phyloP scores from a whole-genome alignment of 2,329 filamentous ascomycete species.

The Aureobasidium pullulans region DNA sequence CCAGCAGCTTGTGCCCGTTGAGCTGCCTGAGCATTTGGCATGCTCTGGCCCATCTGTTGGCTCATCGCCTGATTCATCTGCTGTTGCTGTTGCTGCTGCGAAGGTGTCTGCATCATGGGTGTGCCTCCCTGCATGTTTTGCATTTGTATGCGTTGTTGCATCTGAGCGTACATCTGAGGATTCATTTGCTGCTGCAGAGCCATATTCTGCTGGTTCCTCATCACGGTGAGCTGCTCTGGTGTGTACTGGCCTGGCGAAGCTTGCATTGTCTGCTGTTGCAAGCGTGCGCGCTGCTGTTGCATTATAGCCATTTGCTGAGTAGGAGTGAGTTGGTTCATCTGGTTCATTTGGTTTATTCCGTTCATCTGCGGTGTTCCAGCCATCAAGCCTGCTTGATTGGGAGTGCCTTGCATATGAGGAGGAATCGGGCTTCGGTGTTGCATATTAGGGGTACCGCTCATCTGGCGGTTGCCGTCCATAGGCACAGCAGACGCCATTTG shows the following conservation, averaged over 20 bases:
- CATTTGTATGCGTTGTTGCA: conserved; percentile 17
- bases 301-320: conserved; percentile 21
- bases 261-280: conserved; percentile 23
- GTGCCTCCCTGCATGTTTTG: conserved; percentile 13
- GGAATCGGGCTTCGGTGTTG: conserved; percentile 27
- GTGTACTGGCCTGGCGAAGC: conserved; percentile 23
- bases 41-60: conserved; percentile 18
- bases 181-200: conserved; percentile 17
- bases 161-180: conserved; percentile 19
- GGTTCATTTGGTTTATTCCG: neutral
- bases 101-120: conserved; percentile 13
- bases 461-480: conserved; percentile 23
- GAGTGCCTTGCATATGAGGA: conserved; percentile 22
- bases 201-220: conserved; percentile 22
- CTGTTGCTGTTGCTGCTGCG: conserved; percentile 21
- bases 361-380: conserved; percentile 20
- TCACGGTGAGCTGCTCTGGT: conserved; percentile 19
- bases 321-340: conserved; percentile 20
- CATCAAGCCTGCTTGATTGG: conserved; percentile 22
- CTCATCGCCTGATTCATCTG: conserved; percentile 20
- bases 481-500: conserved; percentile 28
- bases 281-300: conserved; percentile 22
- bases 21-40: neutral
- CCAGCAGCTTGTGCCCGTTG: conserved; percentile 4
- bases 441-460: conserved; percentile 31